Evolutionary conservation across 2,329 filamentous ascomycete genomes (phyloP).

Genomic region (Epichloe scottii): DNA sequence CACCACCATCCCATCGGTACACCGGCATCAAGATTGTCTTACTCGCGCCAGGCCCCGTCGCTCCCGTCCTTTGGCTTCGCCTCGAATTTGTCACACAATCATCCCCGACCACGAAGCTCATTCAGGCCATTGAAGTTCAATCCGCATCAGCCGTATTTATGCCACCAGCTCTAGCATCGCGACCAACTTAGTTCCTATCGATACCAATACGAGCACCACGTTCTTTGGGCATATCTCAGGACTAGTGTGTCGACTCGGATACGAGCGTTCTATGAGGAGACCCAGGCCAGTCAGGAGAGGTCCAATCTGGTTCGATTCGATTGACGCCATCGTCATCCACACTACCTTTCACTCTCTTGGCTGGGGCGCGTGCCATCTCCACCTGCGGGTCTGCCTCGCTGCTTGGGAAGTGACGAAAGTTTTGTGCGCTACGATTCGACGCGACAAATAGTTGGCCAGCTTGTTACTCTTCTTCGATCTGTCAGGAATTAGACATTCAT

Average conservation of each 20-base stretch:
- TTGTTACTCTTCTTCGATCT: no score
- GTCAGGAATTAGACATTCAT: no score
- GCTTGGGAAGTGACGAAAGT: not conserved
- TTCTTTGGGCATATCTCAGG: no score
- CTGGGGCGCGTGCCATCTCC: not conserved
- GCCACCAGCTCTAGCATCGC: not conserved
- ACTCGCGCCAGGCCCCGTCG: not conserved
- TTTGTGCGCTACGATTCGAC: not conserved
- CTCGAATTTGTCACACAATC: not conserved
- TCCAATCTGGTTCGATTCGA: not conserved
- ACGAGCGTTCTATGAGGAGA: no score
- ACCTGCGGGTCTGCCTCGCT: not conserved
- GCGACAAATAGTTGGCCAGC: not conserved
- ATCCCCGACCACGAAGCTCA: not conserved
- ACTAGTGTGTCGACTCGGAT: no score
- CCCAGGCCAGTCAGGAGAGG: no score
- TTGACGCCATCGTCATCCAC: not conserved
- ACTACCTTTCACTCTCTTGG: not conserved
- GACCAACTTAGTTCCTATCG: no score
- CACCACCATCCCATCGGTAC: not conserved
- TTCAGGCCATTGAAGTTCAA: not conserved
- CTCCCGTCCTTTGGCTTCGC: not conserved
- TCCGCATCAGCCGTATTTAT: not conserved
- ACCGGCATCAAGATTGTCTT: not conserved
- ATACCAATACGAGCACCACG: not conserved